Conservation (phyloP, 2,329 filamentous ascomycete genomes). For the Exophiala bonariae region DNA sequence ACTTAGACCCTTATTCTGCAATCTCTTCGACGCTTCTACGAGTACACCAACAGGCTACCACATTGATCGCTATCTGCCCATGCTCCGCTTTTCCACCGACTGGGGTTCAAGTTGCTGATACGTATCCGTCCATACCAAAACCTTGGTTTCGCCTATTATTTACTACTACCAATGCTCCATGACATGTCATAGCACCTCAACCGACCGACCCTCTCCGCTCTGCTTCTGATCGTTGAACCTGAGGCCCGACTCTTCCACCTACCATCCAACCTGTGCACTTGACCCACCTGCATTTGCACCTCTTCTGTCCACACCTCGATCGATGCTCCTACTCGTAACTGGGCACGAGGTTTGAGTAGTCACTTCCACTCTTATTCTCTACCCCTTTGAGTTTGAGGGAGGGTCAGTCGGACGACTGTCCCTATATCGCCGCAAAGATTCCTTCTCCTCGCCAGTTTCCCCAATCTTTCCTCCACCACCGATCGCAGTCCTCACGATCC, state of each 20-base stretch:
- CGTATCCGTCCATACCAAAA: too few relatives aligned
- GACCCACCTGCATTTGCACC: conserved; percentile 18
- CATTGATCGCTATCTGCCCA: too few relatives aligned
- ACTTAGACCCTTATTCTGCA: too few relatives aligned
- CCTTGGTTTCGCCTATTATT: too few relatives aligned
- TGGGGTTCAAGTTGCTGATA: too few relatives aligned
- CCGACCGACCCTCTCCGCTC: background rate
- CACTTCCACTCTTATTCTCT: conserved; percentile 2
- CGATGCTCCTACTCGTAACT: conserved; percentile 6
- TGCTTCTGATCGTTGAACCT: background rate
- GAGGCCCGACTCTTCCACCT: background rate
- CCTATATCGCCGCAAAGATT: conserved; percentile 73
- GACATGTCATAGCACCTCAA: background rate
- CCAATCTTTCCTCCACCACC: conserved; percentile 79
- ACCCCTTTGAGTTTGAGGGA: conserved; percentile 38
- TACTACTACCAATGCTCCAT: too few relatives aligned
- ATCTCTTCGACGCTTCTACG: too few relatives aligned
- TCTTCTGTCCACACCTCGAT: conserved; percentile 4
- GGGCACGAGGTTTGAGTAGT: conserved; percentile 10
- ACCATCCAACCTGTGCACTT: conserved; percentile 6
- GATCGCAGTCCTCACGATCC: conserved; percentile 58
- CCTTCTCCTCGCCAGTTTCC: conserved; percentile 70
- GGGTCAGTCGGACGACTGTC: conserved; percentile 78
- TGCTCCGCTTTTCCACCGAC: too few relatives aligned
- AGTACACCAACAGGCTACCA: too few relatives aligned